A percentile compares a stretch with the other conserved stretches of the same genome.
phyloP scores from a whole-genome alignment of 2,329 filamentous ascomycete species.

The Venturia oleaginea region DNA sequence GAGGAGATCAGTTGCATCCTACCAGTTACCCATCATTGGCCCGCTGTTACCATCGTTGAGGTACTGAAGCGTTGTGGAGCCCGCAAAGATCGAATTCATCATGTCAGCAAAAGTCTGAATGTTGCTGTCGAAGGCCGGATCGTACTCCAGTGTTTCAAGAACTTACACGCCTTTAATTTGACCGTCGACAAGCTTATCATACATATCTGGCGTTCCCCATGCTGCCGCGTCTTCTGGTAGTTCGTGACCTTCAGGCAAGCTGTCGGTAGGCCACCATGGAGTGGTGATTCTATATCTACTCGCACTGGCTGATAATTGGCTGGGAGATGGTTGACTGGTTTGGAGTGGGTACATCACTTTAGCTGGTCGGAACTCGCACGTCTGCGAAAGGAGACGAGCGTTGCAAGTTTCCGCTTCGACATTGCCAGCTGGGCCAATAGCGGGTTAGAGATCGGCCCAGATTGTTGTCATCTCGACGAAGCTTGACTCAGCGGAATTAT shows the following conservation, averaged over 20 bases:
- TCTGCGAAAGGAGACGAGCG: conserved; percentile 16
- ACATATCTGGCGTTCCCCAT: not conserved
- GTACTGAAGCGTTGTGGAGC: not conserved
- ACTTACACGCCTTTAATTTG: not conserved
- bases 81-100: not conserved
- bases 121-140: not conserved
- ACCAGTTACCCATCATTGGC: not conserved
- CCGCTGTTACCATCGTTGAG: not conserved
- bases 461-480: not conserved
- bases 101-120: not conserved
- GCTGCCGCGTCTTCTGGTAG: not conserved
- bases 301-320: not conserved
- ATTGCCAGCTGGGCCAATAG: not conserved
- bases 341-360: conserved; percentile 18
- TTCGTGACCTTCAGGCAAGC: no score
- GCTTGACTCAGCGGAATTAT: not conserved
- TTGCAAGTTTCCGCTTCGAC: conserved; percentile 2
- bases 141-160: not conserved
- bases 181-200: not conserved
- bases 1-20: not conserved
- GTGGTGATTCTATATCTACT: not conserved
- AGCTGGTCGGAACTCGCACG: conserved; percentile 18
- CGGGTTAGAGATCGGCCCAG: not conserved
- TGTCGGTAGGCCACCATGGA: not conserved
- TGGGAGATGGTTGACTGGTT: not conserved